Base-by-base conservation (phyloP, 2,329 filamentous ascomycete species). In the Colletotrichum simmondsii region DNA sequence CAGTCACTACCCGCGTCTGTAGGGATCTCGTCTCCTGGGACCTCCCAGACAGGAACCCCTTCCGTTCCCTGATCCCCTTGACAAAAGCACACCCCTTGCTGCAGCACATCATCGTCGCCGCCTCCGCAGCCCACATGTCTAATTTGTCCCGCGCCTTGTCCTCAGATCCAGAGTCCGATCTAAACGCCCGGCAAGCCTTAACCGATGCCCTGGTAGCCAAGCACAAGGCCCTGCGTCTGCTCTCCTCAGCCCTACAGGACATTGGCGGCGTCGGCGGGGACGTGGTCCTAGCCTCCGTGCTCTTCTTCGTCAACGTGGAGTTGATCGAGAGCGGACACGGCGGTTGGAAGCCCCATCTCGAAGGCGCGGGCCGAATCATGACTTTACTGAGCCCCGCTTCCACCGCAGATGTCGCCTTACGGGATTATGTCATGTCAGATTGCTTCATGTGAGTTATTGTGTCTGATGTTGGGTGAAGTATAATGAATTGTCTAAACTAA, bases 1-100 rank as follows among this genome's bases (percentile, higher is more conserved):
- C 84, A 89, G 85, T 88, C 79, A 79, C 86, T 66, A 81, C 78
- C n/a, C 79, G 86, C 52, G 81, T 91, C 61, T 90, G 88, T 80
- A 85, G 82, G 77, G 88, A 90, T 75, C 82, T 91, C 54, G 85
- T 88, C 66, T 83, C 85, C 30, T 81, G 83, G 65, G 86, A 88
- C 77, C 75, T 83, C 60, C 81, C 82, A 16, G 81, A 84, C 11
- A 77, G 76, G 65, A 88, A 88, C 76, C 86, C 86, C 7, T 88
- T 87, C 76, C 85, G 85, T 73, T 79, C 76, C 61, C 80, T 87
- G 35, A 77, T 88, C 62, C 82, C 85, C 10, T 77, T 87, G 63
- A 83, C 84, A 26, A 80, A 78, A 42, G 76, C 78, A 12, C 83
- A 86, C 53, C 82, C 84, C 56, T 81, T 86, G 26, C 77, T 88